A percentile compares a stretch with the other conserved stretches of the same genome.
These are phyloP conservation scores for Epichloe uncinata DNA, from an alignment of 2,329 filamentous ascomycete species.

Conservation along the genomic window DNA sequence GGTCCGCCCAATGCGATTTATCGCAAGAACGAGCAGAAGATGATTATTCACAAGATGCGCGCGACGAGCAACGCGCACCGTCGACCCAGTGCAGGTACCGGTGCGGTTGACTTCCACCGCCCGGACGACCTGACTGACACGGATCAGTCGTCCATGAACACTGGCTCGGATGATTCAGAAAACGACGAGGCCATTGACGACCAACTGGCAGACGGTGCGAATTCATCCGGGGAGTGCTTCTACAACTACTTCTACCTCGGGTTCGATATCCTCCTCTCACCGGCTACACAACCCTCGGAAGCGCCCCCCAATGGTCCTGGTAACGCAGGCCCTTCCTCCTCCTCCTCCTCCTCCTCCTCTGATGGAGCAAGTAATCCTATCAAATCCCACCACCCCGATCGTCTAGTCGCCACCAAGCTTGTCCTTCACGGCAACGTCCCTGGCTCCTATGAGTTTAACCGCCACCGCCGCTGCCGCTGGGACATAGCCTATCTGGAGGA, in stretches of 20 bases:
- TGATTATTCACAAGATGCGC: slow-evolving; percentile 67
- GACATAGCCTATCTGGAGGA: slow-evolving; percentile 46
- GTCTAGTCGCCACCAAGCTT: slow-evolving; percentile 79
- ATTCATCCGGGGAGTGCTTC: slow-evolving; percentile 63
- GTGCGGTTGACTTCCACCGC: slow-evolving; percentile 27
- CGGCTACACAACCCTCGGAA: slow-evolving; percentile 51
- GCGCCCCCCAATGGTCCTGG: slow-evolving; percentile 32
- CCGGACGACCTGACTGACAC: slow-evolving; percentile 53
- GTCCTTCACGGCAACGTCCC: slow-evolving; percentile 90
- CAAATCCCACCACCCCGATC: slow-evolving; percentile 37
- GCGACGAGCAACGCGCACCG: slow-evolving; percentile 37
- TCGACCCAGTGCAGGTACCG: slow-evolving; percentile 29
- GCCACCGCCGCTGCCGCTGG: slow-evolving; percentile 84
- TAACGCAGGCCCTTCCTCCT: not conserved
- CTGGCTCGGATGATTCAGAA: slow-evolving; percentile 53
- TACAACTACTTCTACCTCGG: slow-evolving; percentile 97
- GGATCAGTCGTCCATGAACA: slow-evolving; percentile 62
- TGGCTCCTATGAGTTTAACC: slow-evolving; percentile 92
- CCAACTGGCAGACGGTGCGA: slow-evolving; percentile 33
- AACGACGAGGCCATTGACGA: slow-evolving; percentile 46
- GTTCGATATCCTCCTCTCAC: slow-evolving; percentile 85
- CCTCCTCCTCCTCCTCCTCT: slow-evolving; percentile 3
- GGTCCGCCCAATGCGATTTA: slow-evolving; percentile 92
- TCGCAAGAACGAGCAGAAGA: slow-evolving; percentile 75
- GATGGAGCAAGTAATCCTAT: slow-evolving; percentile 18